These are phyloP conservation scores for Arthrobotrys megalospora DNA, from an alignment of 2,329 filamentous ascomycete species.

Conservation along the genomic window DNA sequence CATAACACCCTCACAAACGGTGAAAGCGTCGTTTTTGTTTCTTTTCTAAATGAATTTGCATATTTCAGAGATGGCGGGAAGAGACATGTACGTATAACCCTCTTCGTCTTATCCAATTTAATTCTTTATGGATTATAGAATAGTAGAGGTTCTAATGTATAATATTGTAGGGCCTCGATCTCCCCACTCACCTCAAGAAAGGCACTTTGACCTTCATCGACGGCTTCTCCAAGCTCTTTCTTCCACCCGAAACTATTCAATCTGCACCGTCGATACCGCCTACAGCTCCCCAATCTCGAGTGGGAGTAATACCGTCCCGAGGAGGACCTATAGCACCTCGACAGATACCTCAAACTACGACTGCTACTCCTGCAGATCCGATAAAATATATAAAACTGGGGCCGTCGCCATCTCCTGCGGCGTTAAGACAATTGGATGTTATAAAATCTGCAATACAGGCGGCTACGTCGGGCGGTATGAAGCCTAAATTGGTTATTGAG, in stretches of 20 bases:
- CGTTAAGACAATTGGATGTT: conserved; percentile 34
- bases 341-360: neutral
- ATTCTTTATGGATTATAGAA: neutral
- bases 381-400: conserved; percentile 49
- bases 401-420: neutral
- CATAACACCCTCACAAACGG: conserved; percentile 63
- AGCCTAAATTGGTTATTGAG: conserved; percentile 76
- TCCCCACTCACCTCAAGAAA: conserved; percentile 74
- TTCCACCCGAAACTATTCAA: neutral
- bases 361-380: conserved; percentile 18
- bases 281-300: conserved; percentile 34
- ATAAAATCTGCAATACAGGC: conserved; percentile 37
- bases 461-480: conserved; percentile 63
- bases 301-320: conserved; percentile 48
- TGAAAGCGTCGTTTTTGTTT: conserved; percentile 79
- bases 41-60: conserved; percentile 82
- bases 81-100: conserved; percentile 73
- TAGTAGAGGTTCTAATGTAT: neutral
- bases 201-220: conserved; percentile 81
- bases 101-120: neutral
- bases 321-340: conserved; percentile 20
- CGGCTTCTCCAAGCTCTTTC: conserved; percentile 75
- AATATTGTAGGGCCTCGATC: conserved; percentile 76
- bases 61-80: conserved; percentile 84
- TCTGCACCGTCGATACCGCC: neutral